Conservation (phyloP, 305 asterid species). For the Solanum aculeatissimum region DNA sequence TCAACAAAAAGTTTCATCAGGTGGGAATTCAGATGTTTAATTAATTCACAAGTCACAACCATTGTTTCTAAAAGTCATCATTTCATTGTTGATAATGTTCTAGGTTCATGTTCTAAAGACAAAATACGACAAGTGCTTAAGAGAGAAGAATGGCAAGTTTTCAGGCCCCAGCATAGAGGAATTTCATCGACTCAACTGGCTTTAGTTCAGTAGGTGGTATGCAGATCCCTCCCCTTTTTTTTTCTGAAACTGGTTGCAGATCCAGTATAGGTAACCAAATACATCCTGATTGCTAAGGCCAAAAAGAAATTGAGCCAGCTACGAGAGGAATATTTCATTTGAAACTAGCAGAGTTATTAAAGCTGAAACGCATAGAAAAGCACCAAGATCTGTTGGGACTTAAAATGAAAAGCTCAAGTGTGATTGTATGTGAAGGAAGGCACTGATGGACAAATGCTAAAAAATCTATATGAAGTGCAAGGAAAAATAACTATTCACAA, state of each 20-base stretch:
- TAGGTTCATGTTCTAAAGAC: neutral
- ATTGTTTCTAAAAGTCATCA: neutral
- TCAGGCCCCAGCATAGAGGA: neutral
- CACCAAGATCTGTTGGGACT: neutral
- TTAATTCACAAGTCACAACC: neutral
- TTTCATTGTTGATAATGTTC: neutral
- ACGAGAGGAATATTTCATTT: neutral
- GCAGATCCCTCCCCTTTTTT: too few species aligned
- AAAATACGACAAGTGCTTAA: neutral
- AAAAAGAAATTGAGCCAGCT: neutral
- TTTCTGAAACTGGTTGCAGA: neutral
- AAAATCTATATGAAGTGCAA: neutral
- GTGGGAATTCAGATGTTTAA: neutral
- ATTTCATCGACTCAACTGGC: neutral
- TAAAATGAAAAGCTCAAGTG: neutral
- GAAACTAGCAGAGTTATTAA: neutral
- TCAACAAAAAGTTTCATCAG: neutral
- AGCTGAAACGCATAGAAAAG: neutral
- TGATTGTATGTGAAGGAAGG: neutral
- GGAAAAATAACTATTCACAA: neutral
- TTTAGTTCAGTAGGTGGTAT: neutral
- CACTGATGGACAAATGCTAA: neutral
- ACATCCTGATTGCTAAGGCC: neutral
- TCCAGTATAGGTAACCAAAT: neutral
- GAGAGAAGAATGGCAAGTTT: neutral